Base-by-base conservation (phyloP, 2,329 filamentous ascomycete genomes). In the Monilinia aucupariae region DNA sequence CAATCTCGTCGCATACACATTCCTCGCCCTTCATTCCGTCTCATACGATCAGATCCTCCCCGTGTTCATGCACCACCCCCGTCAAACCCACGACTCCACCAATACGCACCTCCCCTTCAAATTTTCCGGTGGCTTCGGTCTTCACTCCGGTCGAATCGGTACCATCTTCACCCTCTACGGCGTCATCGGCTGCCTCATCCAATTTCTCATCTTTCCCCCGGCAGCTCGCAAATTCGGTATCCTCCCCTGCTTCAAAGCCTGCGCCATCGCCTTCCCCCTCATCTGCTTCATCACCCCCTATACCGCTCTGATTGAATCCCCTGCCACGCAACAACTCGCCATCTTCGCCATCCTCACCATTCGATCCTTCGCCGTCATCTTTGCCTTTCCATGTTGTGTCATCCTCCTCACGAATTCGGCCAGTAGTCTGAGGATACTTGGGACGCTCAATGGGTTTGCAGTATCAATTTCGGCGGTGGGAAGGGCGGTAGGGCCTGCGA, bases 341-440 rank as follows among this genome's bases (percentile, higher is more conserved):
- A 79, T 96, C 56, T 80, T 92, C 62, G 64, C 76, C 0, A 77
- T 96, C 45, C 86, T 97, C 79, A 75, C 90, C 49, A 69, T 87
- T 70, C 96, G 96, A 74, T 87, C 88, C 12, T 82, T 89, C 61
- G 84, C 83, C 47, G 85, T 87, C 64, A 94, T 96, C 67, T 88
- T 97, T 71, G 89, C 89, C 0, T 97, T 97, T 74, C 93, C 94
- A 0, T 94, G 90, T 71, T 88, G 84, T 32, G 96, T 91, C 7
- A 97, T 97, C 69, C 80, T 97, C 54, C 82, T 97, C 45, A 97
- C 92, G 34, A 97, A 97, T 76, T 91, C 88, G 12, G 91, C 91
- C 5, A 77, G 81, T 0, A 92, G 88, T 61, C 78, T 96, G 20
- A 79, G 82, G 50, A 84, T 96, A 12, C 82, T 97, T 6, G 92